Percentiles rank a stretch among this genome's conserved stretches.
Conservation (phyloP, 345 rosid genomes). For the Eucalyptus albens region DNA sequence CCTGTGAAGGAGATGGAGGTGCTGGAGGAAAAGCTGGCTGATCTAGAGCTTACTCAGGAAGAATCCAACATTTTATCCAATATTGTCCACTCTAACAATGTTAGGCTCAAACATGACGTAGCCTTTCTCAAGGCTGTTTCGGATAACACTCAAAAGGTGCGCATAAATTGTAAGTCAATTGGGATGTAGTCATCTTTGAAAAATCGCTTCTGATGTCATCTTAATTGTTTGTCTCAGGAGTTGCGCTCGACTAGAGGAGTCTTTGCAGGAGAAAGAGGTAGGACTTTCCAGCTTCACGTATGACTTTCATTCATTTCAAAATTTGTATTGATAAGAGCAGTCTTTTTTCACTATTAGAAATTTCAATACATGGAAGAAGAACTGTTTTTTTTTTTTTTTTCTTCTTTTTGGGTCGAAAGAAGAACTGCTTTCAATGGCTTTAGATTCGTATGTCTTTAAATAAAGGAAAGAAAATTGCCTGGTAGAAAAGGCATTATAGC, state of each 20-base stretch:
- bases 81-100: constrained; percentile 87
- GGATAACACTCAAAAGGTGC: constrained; percentile 84
- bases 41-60: constrained; percentile 73
- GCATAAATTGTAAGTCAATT: not conserved
- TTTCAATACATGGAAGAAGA: not conserved
- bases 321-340: not conserved
- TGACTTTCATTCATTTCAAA: not conserved
- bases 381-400: too few relatives aligned
- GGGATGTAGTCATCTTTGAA: not conserved
- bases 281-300: constrained; percentile 94
- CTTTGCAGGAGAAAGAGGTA: constrained; percentile 79
- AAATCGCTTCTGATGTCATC: not conserved
- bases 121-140: constrained; percentile 95
- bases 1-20: constrained; percentile 67
- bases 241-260: constrained; percentile 96
- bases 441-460: not conserved
- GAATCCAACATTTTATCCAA: constrained; percentile 54
- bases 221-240: constrained; percentile 25
- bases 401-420: not conserved
- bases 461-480: not conserved
- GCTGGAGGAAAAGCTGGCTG: constrained; percentile 70
- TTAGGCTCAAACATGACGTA: constrained; percentile 91
- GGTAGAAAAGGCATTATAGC: not conserved
- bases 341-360: not conserved
- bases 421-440: not conserved